These are phyloP conservation scores for Globisporangium ultimum DNA, from an alignment of 352 stramenopile species.

Conservation along the genomic window DNA sequence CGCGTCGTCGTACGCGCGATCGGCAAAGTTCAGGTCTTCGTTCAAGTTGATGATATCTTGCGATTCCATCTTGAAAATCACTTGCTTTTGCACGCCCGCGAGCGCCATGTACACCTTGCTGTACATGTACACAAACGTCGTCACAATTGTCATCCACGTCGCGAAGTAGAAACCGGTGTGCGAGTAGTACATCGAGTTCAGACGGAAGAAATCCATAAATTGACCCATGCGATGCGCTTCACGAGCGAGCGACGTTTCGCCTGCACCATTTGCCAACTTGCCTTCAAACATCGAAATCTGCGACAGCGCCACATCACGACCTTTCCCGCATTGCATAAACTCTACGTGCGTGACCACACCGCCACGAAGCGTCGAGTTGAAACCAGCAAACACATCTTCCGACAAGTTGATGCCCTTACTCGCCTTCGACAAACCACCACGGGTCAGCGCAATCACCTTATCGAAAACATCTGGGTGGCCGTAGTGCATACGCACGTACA, in stretches of 20 bases:
- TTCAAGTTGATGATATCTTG: conserved; percentile 70
- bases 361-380: conserved; percentile 74
- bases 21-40: conserved; percentile 44
- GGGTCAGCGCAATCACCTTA: conserved; percentile 72
- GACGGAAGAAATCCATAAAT: conserved; percentile 84
- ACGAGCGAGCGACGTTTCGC: conserved; percentile 71
- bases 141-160: conserved; percentile 88
- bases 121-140: conserved; percentile 87
- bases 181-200: conserved; percentile 88
- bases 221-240: conserved; percentile 84
- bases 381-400: conserved; percentile 84
- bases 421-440: conserved; percentile 73
- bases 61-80: conserved; percentile 75
- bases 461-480: conserved; percentile 84
- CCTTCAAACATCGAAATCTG: conserved; percentile 88
- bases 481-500: conserved; percentile 84
- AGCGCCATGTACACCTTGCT: conserved; percentile 80
- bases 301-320: conserved; percentile 77
- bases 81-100: conserved; percentile 60
- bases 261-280: conserved; percentile 80
- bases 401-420: conserved; percentile 85
- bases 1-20: conserved; percentile 57
- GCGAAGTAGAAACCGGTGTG: conserved; percentile 86
- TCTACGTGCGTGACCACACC: conserved; percentile 80
- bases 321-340: conserved; percentile 87